Conservation (phyloP, 2,329 filamentous ascomycete species). For the Fusarium graminum region DNA sequence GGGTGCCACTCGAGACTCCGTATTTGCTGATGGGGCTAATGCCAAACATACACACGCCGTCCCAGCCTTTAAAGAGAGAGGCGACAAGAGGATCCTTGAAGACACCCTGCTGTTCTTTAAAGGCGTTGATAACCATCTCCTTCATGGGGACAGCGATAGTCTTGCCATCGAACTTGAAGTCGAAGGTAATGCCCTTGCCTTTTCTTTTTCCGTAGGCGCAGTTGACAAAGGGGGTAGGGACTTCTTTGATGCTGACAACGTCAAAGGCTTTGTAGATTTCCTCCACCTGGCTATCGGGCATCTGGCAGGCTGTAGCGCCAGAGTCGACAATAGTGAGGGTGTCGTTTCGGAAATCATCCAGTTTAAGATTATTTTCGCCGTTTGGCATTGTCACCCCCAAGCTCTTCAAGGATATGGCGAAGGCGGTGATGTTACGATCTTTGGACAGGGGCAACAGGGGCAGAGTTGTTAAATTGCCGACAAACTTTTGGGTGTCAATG, state of each 20-base stretch:
- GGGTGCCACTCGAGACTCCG: constrained; percentile 46
- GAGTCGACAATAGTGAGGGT: constrained; percentile 81
- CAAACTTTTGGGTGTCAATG: constrained; percentile 80
- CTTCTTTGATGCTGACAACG: constrained; percentile 57
- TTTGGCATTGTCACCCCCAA: constrained; percentile 56
- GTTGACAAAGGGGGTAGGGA: constrained; percentile 65
- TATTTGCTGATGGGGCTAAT: constrained; percentile 60
- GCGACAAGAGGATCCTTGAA: constrained; percentile 56
- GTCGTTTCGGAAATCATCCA: constrained; percentile 58
- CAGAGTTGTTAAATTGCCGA: constrained; percentile 61
- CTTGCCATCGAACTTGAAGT: constrained; percentile 65
- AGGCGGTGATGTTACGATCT: constrained; percentile 56
- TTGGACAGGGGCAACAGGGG: constrained; percentile 62
- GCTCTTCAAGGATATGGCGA: constrained; percentile 54
- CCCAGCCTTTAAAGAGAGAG: constrained; percentile 55
- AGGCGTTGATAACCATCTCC: constrained; percentile 64
- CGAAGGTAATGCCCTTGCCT: constrained; percentile 60
- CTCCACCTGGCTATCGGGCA: constrained; percentile 71
- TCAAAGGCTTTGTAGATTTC: constrained; percentile 66
- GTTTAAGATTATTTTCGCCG: constrained; percentile 49
- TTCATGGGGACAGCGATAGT: constrained; percentile 64
- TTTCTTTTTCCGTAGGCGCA: constrained; percentile 63
- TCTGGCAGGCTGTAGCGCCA: constrained; percentile 76
- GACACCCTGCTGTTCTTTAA: constrained; percentile 55
- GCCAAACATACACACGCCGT: constrained; percentile 66